Base-by-base conservation (phyloP, 1,284 basidiomycete species). In the Boletus sp. region DNA sequence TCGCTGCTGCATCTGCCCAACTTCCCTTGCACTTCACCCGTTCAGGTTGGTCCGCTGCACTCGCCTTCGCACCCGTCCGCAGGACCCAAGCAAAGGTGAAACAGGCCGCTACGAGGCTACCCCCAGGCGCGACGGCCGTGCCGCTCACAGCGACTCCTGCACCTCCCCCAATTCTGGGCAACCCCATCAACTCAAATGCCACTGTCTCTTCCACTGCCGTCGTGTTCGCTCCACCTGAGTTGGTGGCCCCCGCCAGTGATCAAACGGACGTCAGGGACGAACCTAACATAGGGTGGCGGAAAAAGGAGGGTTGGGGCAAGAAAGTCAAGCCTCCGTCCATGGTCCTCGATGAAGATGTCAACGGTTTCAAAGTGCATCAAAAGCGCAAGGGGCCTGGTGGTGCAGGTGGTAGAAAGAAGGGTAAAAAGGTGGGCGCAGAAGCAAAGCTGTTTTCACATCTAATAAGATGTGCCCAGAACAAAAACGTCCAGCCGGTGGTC, bases 251-350 rank as follows among this genome's bases (percentile, higher is more conserved):
- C 34, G 58, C 68, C 12, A 54, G 57, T 8, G 66, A 63, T 14
- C 63, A 55, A 51, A 35, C 54, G 33, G 57, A 64, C 26, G 54
- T 42, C 53, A 54, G 58, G 54, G 53, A 60, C 44, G 51, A 59
- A 46, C 9, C 44, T 25, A 49, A 23, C 50, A 48, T 49, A 3
- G 57, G 57, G 35, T 67, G 56, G 57, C 56, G 58, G 25, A 56
- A 57, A 59, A 68, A 59, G 29, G 73, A 80, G 57, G 81, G 82
- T 57, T 90, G 88, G 88, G 84, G 84, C 26, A 88, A 86, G 70
- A 89, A 90, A 63, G 81, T 91, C 62, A 90, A 90, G 57, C 88
- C 88, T n/a, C 88, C 88, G 12, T 88, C 86, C 0, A 91, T 91
- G 88, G 72, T 91, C 19, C 75, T 91, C 9, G 88, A 91, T 53